Evolutionary conservation across 1,139 yeast genomes (phyloP).

Genomic region (Nakaseomyces delphensis): DNA sequence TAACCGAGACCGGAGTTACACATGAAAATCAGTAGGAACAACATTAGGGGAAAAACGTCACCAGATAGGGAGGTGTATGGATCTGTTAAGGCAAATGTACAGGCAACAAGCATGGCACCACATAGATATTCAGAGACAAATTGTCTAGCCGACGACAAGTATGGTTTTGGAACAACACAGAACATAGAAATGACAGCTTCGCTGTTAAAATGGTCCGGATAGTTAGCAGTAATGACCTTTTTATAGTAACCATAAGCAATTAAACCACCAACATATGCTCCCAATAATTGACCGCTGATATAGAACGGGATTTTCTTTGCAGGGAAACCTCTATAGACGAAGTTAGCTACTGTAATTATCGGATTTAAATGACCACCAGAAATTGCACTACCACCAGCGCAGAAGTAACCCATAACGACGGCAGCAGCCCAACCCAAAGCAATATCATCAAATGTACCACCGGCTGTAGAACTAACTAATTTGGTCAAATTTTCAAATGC

Average conservation of each 20-base stretch:
- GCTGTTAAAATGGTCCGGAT: conserved; percentile 22
- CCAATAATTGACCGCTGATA: conserved; percentile 35
- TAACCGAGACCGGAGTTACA: conserved; percentile 40
- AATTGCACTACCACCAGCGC: conserved; percentile 37
- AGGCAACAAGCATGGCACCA: conserved; percentile 37
- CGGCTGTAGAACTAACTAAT: conserved; percentile 23
- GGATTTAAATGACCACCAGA: conserved; percentile 42
- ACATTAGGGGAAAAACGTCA: conserved; percentile 38
- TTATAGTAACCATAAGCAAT: conserved; percentile 34
- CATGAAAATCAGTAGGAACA: conserved; percentile 37
- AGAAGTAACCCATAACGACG: conserved; percentile 40
- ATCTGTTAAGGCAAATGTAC: conserved; percentile 42
- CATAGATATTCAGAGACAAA: conserved; percentile 40
- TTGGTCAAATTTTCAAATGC: conserved; percentile 13
- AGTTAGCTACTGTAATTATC: conserved; percentile 36
- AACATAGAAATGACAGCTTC: conserved; percentile 34
- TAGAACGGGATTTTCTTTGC: conserved; percentile 36
- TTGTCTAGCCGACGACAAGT: conserved; percentile 38
- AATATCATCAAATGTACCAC: conserved; percentile 38
- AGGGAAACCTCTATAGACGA: conserved; percentile 38
- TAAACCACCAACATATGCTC: conserved; percentile 37
- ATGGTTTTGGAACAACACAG: conserved; percentile 40
- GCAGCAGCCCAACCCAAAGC: conserved; percentile 45
- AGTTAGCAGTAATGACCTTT: conserved; percentile 22
- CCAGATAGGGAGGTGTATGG: conserved; percentile 41